phyloP scores from a whole-genome alignment of 163 green algal genomes.

The Chlamydomonas reinhardtii region DNA sequence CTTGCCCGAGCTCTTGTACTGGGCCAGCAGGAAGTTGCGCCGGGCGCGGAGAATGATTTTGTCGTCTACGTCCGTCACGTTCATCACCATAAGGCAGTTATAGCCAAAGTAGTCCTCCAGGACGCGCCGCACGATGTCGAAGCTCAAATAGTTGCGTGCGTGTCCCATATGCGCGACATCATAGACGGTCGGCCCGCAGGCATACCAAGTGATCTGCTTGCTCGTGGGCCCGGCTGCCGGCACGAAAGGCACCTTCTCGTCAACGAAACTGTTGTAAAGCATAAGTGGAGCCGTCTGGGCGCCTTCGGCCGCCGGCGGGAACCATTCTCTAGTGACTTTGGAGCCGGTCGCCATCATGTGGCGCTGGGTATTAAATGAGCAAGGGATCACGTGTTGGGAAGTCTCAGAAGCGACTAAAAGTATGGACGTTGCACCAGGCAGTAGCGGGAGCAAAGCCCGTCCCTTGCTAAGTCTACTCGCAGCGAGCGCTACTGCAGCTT shows the following conservation, averaged over 20 bases:
- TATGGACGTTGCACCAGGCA: too few relatives aligned
- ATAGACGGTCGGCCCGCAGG: conserved; percentile 97
- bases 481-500: not conserved
- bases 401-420: too few relatives aligned
- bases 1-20: conserved; percentile 69
- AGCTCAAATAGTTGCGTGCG: conserved; percentile 96
- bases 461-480: not conserved
- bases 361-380: too few relatives aligned
- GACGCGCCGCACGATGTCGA: conserved; percentile 96
- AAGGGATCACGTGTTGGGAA: too few relatives aligned
- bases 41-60: conserved; percentile 98
- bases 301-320: conserved; percentile 30
- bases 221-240: conserved; percentile 71
- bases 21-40: conserved; percentile 86
- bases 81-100: conserved; percentile 95
- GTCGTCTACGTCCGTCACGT: conserved; percentile 99
- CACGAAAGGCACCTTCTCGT: conserved; percentile 90
- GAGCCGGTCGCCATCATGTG: conserved; percentile 6
- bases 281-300: conserved; percentile 52
- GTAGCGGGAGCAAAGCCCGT: too few relatives aligned
- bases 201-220: conserved; percentile 95
- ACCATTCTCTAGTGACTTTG: conserved; percentile 46
- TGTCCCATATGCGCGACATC: conserved; percentile 94
- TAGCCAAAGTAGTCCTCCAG: conserved; percentile 97
- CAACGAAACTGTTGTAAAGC: conserved; percentile 88